Conservation (phyloP, 352 stramenopile genomes). For the Elongisporangium anandrum region DNA sequence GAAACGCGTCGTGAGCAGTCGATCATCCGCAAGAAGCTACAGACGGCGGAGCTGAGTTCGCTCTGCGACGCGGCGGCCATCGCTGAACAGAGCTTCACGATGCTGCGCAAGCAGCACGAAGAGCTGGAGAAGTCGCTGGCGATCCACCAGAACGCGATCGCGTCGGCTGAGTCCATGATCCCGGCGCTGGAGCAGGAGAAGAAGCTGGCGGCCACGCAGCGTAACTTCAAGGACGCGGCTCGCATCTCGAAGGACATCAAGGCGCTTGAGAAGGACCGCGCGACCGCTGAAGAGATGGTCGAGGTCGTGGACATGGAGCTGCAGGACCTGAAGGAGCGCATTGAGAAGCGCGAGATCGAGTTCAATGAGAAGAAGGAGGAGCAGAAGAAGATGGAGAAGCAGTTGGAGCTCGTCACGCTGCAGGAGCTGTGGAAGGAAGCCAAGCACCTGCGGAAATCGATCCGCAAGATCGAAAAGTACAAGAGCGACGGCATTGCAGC, state of each 20-base stretch:
- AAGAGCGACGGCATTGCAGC: conserved; percentile 57
- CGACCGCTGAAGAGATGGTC: conserved; percentile 75
- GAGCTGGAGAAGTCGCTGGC: conserved; percentile 71
- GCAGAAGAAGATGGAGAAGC: conserved; percentile 68
- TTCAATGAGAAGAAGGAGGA: conserved; percentile 78
- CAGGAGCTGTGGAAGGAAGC: conserved; percentile 79
- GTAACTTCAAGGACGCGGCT: conserved; percentile 86
- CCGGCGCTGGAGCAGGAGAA: conserved; percentile 78
- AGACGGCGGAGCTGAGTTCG: conserved; percentile 62
- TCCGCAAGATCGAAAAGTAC: conserved; percentile 66
- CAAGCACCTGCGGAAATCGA: conserved; percentile 45
- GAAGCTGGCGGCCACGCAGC: conserved; percentile 62
- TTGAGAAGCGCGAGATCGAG: conserved; percentile 61
- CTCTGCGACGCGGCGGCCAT: conserved; percentile 64
- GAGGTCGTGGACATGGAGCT: conserved; percentile 83
- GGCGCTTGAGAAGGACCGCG: conserved; percentile 77
- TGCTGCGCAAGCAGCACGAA: conserved; percentile 70
- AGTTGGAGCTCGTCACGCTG: conserved; percentile 59
- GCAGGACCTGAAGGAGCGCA: conserved; percentile 68
- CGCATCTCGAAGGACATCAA: conserved; percentile 87
- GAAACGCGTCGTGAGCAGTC: conserved; percentile 63
- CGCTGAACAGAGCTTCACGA: conserved; percentile 70
- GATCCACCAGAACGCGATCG: conserved; percentile 77
- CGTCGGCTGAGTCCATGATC: conserved; percentile 75
- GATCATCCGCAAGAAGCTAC: conserved; percentile 68